These are phyloP conservation scores for Cerrena zonata DNA, from an alignment of 1,284 basidiomycete species.

Conservation along the genomic window DNA sequence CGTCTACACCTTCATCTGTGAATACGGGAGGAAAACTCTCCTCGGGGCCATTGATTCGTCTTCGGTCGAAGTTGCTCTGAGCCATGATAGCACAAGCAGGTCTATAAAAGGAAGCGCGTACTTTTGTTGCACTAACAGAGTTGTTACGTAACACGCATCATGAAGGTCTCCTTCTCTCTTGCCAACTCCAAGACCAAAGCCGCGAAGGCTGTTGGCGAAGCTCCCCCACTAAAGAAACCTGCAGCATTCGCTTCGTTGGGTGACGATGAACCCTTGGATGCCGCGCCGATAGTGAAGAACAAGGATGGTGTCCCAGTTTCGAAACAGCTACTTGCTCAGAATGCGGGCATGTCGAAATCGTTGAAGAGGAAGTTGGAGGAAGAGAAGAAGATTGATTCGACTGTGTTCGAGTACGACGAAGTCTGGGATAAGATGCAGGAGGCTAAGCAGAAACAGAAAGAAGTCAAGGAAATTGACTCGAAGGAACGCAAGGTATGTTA, in stretches of 20 bases:
- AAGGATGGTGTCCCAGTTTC: conserved; percentile 37
- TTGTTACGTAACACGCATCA: conserved; percentile 25
- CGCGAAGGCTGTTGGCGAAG: conserved; percentile 37
- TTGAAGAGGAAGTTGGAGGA: conserved; percentile 64
- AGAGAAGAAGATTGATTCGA: conserved; percentile 75
- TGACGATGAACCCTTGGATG: conserved; percentile 57
- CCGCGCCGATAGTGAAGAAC: conserved; percentile 37
- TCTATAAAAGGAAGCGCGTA: neutral
- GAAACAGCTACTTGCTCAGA: conserved; percentile 52
- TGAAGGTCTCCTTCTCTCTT: conserved; percentile 81
- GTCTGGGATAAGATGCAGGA: conserved; percentile 95
- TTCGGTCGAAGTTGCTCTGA: conserved; percentile 64
- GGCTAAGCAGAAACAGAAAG: conserved; percentile 70
- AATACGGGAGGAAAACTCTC: conserved; percentile 66
- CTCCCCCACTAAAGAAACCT: conserved; percentile 56
- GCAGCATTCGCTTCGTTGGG: conserved; percentile 55
- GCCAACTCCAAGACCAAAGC: conserved; percentile 47
- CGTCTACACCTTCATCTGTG: conserved; percentile 36
- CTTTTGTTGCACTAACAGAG: neutral
- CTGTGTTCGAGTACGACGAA: conserved; percentile 93
- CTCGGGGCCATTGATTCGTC: conserved; percentile 85
- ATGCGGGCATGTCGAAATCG: conserved; percentile 52
- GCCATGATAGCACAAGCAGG: conserved; percentile 18
- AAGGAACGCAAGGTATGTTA: conserved; percentile 67
- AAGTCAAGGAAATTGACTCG: conserved; percentile 65